Base-by-base conservation (phyloP, 768 basidiomycete species). In the Leucocoprinus sp. region DNA sequence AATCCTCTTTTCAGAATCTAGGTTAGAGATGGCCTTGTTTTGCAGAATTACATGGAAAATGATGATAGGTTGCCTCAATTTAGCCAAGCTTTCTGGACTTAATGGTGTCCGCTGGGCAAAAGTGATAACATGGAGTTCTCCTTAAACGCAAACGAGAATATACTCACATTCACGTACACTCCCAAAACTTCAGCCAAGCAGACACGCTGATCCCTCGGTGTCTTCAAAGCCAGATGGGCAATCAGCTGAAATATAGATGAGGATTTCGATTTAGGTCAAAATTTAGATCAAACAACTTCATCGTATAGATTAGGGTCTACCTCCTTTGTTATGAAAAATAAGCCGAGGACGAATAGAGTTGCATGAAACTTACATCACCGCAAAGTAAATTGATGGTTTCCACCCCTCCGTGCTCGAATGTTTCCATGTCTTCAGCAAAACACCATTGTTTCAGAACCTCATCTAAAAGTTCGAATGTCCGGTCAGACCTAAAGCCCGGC, bases 381-480 rank as follows among this genome's bases (percentile, higher is more conserved):
- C 77, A 67, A 48, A 80, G 63, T 48, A 80, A 71, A 15, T 63
- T 66, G 18, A 80, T 64, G 15, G 74, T 64, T 56, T 86, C 84
- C 48, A 70, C 75, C 18, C 72, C 74, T 1, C 76, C 75, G 42
- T 83, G 77, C 50, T 88, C 82, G 43, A 80, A 80, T 0, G 75
- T 61, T 48, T 84, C 79, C 36, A 85, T 52, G 55, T 87, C 83
- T 28, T 76, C 68, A 6, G 84, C 74, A 53, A 71, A 77, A 55
- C 78, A 76, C 74, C 81, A 84, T 9, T 72, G 57, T 49, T 78
- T 72, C 38, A 80, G 52, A 14, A 84, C 60, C 54, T 87, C 84
- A 44, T 79, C 76, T 48, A 80, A 70, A n/a, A 77, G 72, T 15
- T 74, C 71, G 57, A 74, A 74, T 18, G 76, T 66, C 70, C 74